Evolutionary conservation across 371 early-diverging fungal species (phyloP).

Genomic region (Umbelopsis sp.): DNA sequence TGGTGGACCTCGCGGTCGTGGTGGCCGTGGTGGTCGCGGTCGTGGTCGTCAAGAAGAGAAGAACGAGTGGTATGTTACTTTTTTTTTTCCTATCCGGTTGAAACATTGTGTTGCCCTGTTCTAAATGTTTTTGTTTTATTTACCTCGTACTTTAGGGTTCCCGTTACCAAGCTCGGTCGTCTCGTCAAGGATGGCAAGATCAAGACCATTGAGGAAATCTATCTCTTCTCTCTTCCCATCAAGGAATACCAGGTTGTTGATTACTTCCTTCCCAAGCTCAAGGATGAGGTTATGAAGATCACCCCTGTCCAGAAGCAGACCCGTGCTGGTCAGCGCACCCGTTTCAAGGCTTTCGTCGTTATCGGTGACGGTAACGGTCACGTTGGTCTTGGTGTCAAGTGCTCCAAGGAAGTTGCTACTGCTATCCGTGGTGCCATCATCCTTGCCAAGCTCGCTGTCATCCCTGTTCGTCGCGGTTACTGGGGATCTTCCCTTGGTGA

Average conservation of each 20-base stretch:
- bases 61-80: slow-evolving; percentile 66
- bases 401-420: slow-evolving; percentile 99
- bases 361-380: slow-evolving; percentile 98
- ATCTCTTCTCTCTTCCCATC: slow-evolving; percentile 97
- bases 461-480: slow-evolving; percentile 99
- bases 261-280: slow-evolving; percentile 94
- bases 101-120: no score
- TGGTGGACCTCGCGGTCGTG: slow-evolving; percentile 71
- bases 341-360: slow-evolving; percentile 99
- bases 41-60: slow-evolving; percentile 81
- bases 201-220: slow-evolving; percentile 95
- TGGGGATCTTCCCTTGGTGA: slow-evolving; percentile 98
- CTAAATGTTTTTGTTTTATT: no score
- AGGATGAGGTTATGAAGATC: slow-evolving; percentile 99
- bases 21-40: slow-evolving; percentile 75
- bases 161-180: slow-evolving; percentile 98
- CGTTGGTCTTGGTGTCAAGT: slow-evolving; percentile 99
- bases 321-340: slow-evolving; percentile 99
- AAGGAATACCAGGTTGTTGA: slow-evolving; percentile 99
- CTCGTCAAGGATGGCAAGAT: slow-evolving; percentile 94
- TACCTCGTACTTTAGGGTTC: slow-evolving; percentile 58
- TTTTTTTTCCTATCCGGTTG: not conserved
- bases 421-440: slow-evolving; percentile 99
- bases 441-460: slow-evolving; percentile 97
- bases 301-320: slow-evolving; percentile 99